A percentile compares a stretch with the other conserved stretches of the same genome.
phyloP scores from a whole-genome alignment of 2,329 filamentous ascomycete genomes.

The Pseudogymnoascus sp. region DNA sequence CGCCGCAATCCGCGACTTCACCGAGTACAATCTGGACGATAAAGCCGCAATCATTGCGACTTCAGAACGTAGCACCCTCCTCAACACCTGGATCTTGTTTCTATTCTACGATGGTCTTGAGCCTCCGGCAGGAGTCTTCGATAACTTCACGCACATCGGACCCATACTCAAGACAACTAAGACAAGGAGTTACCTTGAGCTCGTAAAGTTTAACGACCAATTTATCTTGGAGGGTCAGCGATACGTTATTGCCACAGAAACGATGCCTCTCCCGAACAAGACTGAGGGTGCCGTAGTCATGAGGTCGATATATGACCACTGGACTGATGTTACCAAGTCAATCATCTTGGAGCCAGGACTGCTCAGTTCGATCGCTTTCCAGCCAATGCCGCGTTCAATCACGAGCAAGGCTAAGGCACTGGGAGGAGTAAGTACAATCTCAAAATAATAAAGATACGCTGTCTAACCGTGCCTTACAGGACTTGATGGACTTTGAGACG shows the following conservation, averaged over 20 bases:
- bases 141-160: constrained; percentile 44
- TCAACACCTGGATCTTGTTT: constrained; percentile 55
- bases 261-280: constrained; percentile 10
- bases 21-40: constrained; percentile 50
- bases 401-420: constrained; percentile 15
- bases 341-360: constrained; percentile 19
- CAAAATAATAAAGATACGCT: background rate
- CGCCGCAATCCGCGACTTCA: constrained; percentile 47
- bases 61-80: constrained; percentile 38
- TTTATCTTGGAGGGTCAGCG: constrained; percentile 2
- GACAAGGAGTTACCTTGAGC: constrained; percentile 9
- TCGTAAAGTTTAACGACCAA: constrained; percentile 9
- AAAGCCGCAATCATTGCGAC: constrained; percentile 57
- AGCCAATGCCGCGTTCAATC: constrained; percentile 26
- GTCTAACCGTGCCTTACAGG: background rate
- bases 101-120: constrained; percentile 54
- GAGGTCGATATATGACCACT: constrained; percentile 7
- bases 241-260: constrained; percentile 14
- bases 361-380: constrained; percentile 26
- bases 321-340: constrained; percentile 16
- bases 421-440: constrained; percentile 13
- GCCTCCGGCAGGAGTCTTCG: constrained; percentile 36
- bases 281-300: constrained; percentile 7
- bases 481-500: constrained; percentile 22
- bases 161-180: constrained; percentile 9